Evolutionary conservation across 2,329 filamentous ascomycete species (phyloP).

Genomic region (Xylaria sp.): DNA sequence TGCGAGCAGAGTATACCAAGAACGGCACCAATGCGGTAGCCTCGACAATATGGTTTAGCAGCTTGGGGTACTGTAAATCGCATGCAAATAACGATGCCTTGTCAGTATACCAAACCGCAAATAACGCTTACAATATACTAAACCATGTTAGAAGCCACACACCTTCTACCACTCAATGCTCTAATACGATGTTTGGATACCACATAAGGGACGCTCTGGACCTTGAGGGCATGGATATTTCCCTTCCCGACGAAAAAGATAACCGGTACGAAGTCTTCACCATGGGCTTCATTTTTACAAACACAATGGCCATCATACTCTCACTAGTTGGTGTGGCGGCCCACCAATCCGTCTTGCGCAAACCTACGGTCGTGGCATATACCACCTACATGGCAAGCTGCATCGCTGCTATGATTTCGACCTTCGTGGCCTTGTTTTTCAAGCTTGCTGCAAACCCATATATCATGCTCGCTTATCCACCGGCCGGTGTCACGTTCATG

Average conservation of each 20-base stretch:
- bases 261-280: conserved; percentile 20
- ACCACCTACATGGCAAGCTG: conserved; percentile 16
- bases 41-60: conserved; percentile 34
- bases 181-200: conserved; percentile 16
- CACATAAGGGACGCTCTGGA: conserved; percentile 5
- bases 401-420: conserved; percentile 21
- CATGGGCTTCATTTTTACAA: conserved; percentile 14
- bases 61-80: conserved; percentile 30
- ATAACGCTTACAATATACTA: background rate
- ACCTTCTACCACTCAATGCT: conserved; percentile 5
- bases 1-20: conserved; percentile 27
- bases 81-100: conserved; percentile 9
- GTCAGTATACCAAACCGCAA: conserved; percentile 12
- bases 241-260: background rate
- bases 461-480: background rate
- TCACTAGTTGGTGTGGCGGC: conserved; percentile 22
- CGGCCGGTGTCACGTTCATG: background rate
- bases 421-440: conserved; percentile 28
- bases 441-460: conserved; percentile 16
- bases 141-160: background rate
- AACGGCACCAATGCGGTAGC: background rate
- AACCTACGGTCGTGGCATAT: conserved; percentile 15
- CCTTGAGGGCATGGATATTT: background rate
- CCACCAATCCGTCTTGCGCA: conserved; percentile 22
- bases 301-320: conserved; percentile 21